Base-by-base conservation (phyloP, 2,329 filamentous ascomycete genomes). In the Hypoxylon sp. region DNA sequence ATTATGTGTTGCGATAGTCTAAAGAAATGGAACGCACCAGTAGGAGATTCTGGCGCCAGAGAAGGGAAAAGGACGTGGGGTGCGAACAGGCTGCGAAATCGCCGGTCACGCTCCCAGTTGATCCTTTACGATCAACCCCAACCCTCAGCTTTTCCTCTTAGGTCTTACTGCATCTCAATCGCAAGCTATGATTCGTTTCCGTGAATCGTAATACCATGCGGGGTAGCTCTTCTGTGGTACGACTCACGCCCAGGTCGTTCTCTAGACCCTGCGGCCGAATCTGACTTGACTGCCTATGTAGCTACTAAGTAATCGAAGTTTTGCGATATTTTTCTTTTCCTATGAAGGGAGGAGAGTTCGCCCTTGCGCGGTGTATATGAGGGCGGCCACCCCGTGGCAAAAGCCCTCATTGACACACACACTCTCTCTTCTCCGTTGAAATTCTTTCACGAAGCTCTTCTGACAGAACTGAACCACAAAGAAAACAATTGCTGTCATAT, bases 1-100 rank as follows among this genome's bases (percentile, higher is more conserved):
- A 69, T 71, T 71, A 71, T 63, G 69, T 69, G 63, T 71, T 71
- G 46, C 63, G 47, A 71, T 71, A 26, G 69, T 64, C 59, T 69
- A 71, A 71, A 52, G 63, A 59, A 69, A 63, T 66, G 35, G 47
- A 61, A 61, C 48, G 66, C 66, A 62, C 66, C 69, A 69, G 66
- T 69, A 66, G 46, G 19, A 62, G 57, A 59, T 17, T 29, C 59
- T 46, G 22, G 57, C 55, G 42, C 35, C 44, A 42, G 37, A 37
- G 37, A 65, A 54, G 50, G 37, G 48, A 39, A 51, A 37, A 35
- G 55, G 66, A 53, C 66, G 69, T 69, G 69, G 69, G 69, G 69
- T 70, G 44, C 19, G 14, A 59, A 35, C 44, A 47, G 53, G 61
- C 63, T 63, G 37, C 57, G 53, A 58, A 65, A 60, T 68, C 65